Conservation (phyloP, 108 stramenopile species). For the Seminavis robusta region DNA sequence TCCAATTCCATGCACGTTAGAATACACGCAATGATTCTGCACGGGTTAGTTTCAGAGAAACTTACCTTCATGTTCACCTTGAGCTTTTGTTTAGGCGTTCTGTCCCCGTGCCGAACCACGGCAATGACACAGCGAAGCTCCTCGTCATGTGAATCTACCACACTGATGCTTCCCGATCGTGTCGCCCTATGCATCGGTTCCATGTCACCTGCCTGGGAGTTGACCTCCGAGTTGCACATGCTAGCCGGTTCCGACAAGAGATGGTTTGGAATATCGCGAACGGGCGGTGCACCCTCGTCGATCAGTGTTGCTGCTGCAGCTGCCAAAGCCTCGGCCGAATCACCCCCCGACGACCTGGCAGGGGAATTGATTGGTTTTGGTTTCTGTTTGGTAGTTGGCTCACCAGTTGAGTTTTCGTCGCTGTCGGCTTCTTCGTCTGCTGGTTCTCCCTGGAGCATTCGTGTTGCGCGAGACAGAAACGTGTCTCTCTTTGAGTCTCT, state of each 20-base stretch:
- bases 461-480: slow-evolving; percentile 25
- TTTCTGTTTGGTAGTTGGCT: background rate
- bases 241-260: slow-evolving; percentile 67
- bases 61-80: slow-evolving; percentile 93
- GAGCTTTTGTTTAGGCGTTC: slow-evolving; percentile 99
- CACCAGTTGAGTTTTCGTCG: background rate
- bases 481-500: slow-evolving; percentile 17
- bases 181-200: background rate
- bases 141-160: slow-evolving; percentile 48
- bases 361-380: slow-evolving; percentile 5
- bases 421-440: slow-evolving; percentile 28
- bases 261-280: slow-evolving; percentile 61
- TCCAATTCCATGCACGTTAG: too few species aligned
- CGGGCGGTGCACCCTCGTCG: slow-evolving; percentile 62
- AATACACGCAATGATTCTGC: too few species aligned
- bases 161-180: background rate
- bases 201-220: slow-evolving; percentile 43
- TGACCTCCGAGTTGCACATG: slow-evolving; percentile 32
- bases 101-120: slow-evolving; percentile 94
- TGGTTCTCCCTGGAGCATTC: slow-evolving; percentile 39
- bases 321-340: slow-evolving; percentile 9
- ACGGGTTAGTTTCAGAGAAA: too few species aligned
- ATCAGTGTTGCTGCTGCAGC: slow-evolving; percentile 38
- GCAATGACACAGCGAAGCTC: slow-evolving; percentile 96
- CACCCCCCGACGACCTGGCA: slow-evolving; percentile 15